A percentile compares a stretch with the other conserved stretches of the same genome.
These are phyloP conservation scores for Tricholoma flavovirens DNA, from an alignment of 768 basidiomycete genomes.

Conservation along the genomic window DNA sequence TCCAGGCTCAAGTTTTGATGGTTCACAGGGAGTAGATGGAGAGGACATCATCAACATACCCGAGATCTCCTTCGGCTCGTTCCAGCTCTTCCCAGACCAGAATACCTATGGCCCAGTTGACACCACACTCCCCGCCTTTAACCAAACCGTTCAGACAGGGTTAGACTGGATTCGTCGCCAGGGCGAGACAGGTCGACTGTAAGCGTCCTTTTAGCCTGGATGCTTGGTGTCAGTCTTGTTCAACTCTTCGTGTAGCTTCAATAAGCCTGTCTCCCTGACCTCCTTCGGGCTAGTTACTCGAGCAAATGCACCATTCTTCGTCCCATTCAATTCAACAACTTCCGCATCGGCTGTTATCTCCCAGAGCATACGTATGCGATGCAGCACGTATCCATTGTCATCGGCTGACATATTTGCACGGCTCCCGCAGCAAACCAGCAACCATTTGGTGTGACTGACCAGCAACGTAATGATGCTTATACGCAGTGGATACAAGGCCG, in stretches of 20 bases:
- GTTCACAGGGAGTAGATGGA: slow-evolving; percentile 60
- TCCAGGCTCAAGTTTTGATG: slow-evolving; percentile 51
- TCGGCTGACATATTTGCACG: not conserved
- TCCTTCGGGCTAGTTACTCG: slow-evolving; percentile 63
- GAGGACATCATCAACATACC: slow-evolving; percentile 58
- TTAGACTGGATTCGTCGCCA: slow-evolving; percentile 52
- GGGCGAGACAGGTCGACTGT: slow-evolving; percentile 39
- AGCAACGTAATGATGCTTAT: slow-evolving; percentile 50
- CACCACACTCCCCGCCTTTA: slow-evolving; percentile 43
- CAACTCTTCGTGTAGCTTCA: slow-evolving; percentile 32
- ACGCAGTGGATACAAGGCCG: slow-evolving; percentile 46
- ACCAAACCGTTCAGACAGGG: slow-evolving; percentile 47
- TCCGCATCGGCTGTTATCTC: slow-evolving; percentile 33
- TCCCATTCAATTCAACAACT: slow-evolving; percentile 54
- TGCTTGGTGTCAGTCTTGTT: not conserved
- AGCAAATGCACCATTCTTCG: slow-evolving; percentile 44
- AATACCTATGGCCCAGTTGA: slow-evolving; percentile 45
- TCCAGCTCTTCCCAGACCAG: slow-evolving; percentile 69
- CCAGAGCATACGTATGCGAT: slow-evolving; percentile 11
- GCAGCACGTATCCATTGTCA: not conserved
- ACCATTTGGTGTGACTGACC: slow-evolving; percentile 46
- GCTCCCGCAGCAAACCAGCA: slow-evolving; percentile 10
- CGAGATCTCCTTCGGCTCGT: slow-evolving; percentile 50
- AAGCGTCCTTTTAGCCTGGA: slow-evolving; percentile 13
- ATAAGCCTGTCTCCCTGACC: slow-evolving; percentile 49